Base-by-base conservation (phyloP, 805 yeast genomes). In the Candida quercuum region DNA sequence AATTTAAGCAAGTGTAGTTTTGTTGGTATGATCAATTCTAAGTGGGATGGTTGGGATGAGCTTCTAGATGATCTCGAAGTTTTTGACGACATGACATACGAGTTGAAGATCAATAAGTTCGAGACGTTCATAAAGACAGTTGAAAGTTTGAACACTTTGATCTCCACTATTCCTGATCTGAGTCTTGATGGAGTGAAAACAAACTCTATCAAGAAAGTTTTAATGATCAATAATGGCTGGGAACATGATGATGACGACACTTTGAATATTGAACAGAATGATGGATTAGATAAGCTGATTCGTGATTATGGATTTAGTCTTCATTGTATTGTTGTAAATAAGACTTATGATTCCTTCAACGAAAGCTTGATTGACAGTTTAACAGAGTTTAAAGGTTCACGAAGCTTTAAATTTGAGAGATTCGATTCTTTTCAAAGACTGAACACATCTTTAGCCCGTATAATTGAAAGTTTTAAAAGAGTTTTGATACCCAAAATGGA, bases 41-140 rank as follows among this genome's bases (percentile, higher is more conserved):
- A 46, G 4, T 75, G 79, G 79, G 55, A 60, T 11, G 76, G 76
- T 1, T 72, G 79, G 76, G 59, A 60, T 24, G 65, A 64, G 4
- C 47, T 73, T 17, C 47, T 72, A 18, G 54, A 58, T n/a, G 66
- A 60, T 9, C 40, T 72, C 8, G 48, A 57, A 27, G 59, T 66
- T 2, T 42, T 40, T 23, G 33, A 28, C 21, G 22, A 30, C 32
- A 17, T 19, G 17, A 34, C 16, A 38, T 25, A 35, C 32, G 40
- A 39, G 15, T 17, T 5, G 4, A 19, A 3, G 15, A 19, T 40
- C 22, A 32, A 40, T 20, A 37, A 35, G 9, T 35, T 34, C 23
- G 24, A 19, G 9, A 27, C 27, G 1, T 16, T 40, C 10, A 38
- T 24, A 6, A 24, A 16, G 25, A 28, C 32, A 23, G 14, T 39